Percentiles rank a stretch among this genome's conserved stretches.
Evolutionary conservation across 148 eudicot genomes (phyloP).

Genomic region (Vaccinium macrocarpon): DNA sequence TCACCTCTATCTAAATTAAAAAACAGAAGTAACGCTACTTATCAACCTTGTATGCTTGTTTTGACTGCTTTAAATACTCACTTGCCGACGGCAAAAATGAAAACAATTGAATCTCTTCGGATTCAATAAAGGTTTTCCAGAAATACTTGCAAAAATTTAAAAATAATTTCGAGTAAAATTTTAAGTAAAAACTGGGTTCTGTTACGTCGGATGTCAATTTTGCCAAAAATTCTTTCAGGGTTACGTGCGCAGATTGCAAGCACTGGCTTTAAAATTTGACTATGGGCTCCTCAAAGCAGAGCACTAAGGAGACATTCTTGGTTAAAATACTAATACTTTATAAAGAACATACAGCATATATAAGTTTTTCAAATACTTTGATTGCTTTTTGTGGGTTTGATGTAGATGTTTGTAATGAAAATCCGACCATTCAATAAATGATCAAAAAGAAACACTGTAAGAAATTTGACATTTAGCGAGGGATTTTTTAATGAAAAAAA

Average conservation of each 20-base stretch:
- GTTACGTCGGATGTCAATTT: neutral
- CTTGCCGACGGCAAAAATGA: no score
- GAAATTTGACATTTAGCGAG: no score
- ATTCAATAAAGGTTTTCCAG: neutral
- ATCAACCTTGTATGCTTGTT: no score
- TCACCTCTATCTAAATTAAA: no score
- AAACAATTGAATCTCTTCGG: neutral
- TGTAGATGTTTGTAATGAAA: neutral
- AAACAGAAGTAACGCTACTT: no score
- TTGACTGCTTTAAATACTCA: no score
- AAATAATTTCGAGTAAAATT: neutral
- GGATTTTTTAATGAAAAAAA: no score
- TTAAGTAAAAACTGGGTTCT: neutral
- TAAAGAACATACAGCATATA: neutral
- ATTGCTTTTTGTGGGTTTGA: neutral
- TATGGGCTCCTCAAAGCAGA: neutral
- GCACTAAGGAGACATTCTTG: neutral
- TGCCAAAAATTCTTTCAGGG: neutral
- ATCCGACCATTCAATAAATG: neutral
- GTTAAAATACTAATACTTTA: neutral
- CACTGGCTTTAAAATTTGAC: neutral
- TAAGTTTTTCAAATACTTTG: neutral
- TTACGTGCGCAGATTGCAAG: neutral
- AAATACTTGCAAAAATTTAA: neutral
- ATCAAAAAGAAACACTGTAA: neutral